Evolutionary conservation across 1,139 yeast genomes (phyloP).

Genomic region (Suhomyces terraborum): DNA sequence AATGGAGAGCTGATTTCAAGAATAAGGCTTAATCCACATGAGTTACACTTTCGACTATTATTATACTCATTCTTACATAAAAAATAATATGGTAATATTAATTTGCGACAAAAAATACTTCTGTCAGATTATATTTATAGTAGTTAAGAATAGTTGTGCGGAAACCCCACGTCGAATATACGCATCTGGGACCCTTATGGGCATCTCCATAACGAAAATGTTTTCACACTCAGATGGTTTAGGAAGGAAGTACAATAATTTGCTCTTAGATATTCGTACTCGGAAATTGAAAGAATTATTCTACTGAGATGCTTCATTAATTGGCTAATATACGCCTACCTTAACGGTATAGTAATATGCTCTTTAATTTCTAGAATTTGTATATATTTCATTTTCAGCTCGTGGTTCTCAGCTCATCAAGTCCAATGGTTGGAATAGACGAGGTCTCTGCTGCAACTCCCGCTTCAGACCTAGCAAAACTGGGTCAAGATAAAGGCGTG

Average conservation of each 20-base stretch:
- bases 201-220: too few relatives aligned
- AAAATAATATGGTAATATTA: not conserved
- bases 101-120: not conserved
- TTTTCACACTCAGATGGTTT: not conserved
- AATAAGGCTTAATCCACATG: not conserved
- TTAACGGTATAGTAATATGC: not conserved
- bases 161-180: too few relatives aligned
- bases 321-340: not conserved
- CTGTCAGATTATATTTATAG: too few relatives aligned
- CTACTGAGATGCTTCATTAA: not conserved
- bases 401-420: too few relatives aligned
- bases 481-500: not conserved
- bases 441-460: too few relatives aligned
- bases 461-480: too few relatives aligned
- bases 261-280: not conserved
- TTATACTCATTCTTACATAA: constrained; percentile 1
- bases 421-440: too few relatives aligned
- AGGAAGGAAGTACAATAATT: not conserved
- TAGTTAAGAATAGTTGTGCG: too few relatives aligned
- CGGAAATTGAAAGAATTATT: not conserved
- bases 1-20: constrained; percentile 27
- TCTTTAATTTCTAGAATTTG: not conserved
- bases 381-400: too few relatives aligned
- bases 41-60: too few relatives aligned
- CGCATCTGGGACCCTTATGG: too few relatives aligned